A percentile compares a stretch with the other conserved stretches of the same genome.
phyloP scores from a whole-genome alignment of 2,329 filamentous ascomycete species.

The Lasiodiplodia citricola region DNA sequence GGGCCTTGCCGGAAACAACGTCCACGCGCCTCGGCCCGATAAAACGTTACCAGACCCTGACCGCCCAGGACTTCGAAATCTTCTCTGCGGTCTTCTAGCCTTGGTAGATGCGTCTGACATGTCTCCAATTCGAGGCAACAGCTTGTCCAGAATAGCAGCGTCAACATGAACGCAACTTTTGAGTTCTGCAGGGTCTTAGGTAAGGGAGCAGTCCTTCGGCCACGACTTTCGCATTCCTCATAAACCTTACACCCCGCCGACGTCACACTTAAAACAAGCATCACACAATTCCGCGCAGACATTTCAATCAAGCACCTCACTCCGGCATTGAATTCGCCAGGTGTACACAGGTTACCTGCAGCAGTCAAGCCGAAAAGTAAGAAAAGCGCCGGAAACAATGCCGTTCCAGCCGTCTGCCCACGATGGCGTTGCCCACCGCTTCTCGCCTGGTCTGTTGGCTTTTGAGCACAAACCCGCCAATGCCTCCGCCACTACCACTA shows the following conservation, averaged over 20 bases:
- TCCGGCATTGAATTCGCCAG: not conserved
- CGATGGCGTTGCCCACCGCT: constrained; percentile 49
- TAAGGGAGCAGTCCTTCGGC: not conserved
- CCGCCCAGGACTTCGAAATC: not conserved
- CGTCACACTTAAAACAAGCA: not conserved
- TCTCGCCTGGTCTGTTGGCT: constrained; percentile 48
- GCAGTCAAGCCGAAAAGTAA: not conserved
- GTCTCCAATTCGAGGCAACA: too few relatives aligned
- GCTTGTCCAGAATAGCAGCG: not conserved
- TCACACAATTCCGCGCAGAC: not conserved
- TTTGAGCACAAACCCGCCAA: constrained; percentile 48
- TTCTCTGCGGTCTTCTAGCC: not conserved
- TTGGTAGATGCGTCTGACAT: not conserved
- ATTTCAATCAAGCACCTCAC: not conserved
- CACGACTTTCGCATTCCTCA: not conserved
- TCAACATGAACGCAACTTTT: not conserved
- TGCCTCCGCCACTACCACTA: constrained; percentile 33
- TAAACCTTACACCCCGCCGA: not conserved
- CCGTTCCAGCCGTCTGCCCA: constrained; percentile 30
- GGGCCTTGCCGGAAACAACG: not conserved
- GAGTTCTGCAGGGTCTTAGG: not conserved
- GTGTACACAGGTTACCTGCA: not conserved
- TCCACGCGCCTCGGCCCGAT: not conserved
- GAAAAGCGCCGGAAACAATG: constrained; percentile 20
- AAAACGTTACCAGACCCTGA: not conserved